phyloP scores from a whole-genome alignment of 2,329 filamentous ascomycete genomes.

The Exserohilum rostratum region DNA sequence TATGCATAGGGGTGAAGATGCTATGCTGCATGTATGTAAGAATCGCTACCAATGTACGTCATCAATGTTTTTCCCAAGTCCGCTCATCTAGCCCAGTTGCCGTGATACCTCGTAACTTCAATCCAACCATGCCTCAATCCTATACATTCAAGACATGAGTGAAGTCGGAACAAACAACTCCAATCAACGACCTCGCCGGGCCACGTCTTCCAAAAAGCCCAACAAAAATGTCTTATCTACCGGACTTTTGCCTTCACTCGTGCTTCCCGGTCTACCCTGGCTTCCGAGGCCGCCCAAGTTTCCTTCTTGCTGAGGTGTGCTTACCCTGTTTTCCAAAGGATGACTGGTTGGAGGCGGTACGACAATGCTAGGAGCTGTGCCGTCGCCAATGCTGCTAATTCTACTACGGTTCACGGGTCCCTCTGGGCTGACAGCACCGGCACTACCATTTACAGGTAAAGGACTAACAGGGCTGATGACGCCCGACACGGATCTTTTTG shows the following conservation, averaged over 20 bases:
- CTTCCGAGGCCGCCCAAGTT: constrained; percentile 3
- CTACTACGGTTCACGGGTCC: constrained; percentile 35
- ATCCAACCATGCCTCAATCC: too few relatives aligned
- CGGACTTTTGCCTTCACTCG: constrained; percentile 50
- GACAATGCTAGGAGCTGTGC: constrained; percentile 21
- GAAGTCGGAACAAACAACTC: not conserved
- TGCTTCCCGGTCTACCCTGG: constrained; percentile 9
- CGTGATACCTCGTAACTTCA: too few relatives aligned
- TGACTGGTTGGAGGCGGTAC: constrained; percentile 26
- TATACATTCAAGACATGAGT: not conserved
- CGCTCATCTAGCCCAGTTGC: too few relatives aligned
- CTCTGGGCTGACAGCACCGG: constrained; percentile 33
- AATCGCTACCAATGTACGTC: too few relatives aligned
- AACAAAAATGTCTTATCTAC: constrained; percentile 78
- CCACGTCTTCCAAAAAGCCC: constrained; percentile 70
- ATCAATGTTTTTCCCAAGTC: too few relatives aligned
- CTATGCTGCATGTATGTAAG: too few relatives aligned
- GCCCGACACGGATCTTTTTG: constrained; percentile 41
- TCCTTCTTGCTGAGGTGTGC: not conserved
- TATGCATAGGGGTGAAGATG: too few relatives aligned
- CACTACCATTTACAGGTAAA: constrained; percentile 35
- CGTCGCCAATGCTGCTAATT: constrained; percentile 46
- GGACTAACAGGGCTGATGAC: constrained; percentile 49
- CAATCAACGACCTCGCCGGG: constrained; percentile 35
- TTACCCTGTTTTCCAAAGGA: constrained; percentile 6